Evolutionary conservation across 495 filamentous ascomycete genomes (phyloP).

Genomic region (Aspergillus egyptiacus): DNA sequence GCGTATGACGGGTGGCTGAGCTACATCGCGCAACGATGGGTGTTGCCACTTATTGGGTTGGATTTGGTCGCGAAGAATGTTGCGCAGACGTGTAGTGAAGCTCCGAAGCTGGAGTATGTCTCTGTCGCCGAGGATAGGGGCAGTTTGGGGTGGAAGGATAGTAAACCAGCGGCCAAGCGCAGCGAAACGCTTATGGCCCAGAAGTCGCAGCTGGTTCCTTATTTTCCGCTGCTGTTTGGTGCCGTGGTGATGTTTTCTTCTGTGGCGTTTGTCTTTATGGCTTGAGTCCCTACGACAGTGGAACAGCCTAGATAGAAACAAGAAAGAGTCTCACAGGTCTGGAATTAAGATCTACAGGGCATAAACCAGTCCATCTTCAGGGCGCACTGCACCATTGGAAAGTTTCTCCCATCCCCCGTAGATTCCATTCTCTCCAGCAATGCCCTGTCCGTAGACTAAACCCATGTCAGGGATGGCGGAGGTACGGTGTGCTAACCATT

Average conservation of each 20-base stretch:
- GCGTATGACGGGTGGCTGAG: background rate
- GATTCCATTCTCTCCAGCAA: background rate
- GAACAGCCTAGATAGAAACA: background rate
- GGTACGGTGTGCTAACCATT: background rate
- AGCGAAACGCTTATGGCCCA: background rate
- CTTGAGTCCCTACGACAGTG: background rate
- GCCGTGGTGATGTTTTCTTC: background rate
- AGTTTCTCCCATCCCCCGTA: background rate
- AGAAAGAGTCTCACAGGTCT: background rate
- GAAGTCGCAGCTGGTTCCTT: background rate
- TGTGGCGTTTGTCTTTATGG: background rate
- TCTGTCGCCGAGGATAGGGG: background rate
- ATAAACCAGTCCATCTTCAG: conserved; percentile 1
- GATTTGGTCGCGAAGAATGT: background rate
- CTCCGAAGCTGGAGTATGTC: background rate
- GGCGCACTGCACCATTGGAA: background rate
- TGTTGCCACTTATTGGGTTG: background rate
- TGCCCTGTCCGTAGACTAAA: background rate
- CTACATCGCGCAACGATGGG: background rate
- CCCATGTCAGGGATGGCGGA: background rate
- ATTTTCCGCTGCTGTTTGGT: background rate
- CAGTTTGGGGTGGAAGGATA: background rate
- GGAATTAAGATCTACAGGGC: background rate
- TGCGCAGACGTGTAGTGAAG: background rate
- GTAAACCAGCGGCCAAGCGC: background rate